phyloP scores from a whole-genome alignment of 306 rosid genomes.

The Begonia loranthoides region DNA sequence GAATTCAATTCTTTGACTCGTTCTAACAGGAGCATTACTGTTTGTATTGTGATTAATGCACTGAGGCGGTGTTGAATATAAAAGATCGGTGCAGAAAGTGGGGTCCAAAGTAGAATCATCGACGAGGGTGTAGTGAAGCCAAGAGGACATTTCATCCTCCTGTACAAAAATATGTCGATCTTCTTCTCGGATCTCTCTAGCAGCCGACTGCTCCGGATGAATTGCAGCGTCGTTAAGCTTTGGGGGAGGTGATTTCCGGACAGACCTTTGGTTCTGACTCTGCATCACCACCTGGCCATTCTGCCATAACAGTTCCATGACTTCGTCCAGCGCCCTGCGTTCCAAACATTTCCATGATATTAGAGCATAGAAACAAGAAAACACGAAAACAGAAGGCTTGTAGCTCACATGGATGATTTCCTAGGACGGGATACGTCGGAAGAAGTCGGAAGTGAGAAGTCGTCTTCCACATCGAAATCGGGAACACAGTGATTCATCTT shows the following conservation, averaged over 20 bases:
- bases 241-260: constrained; percentile 10
- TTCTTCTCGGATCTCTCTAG: constrained; percentile 24
- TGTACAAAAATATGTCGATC: constrained; percentile 40
- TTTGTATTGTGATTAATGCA: not conserved
- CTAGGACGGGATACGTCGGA: constrained; percentile 19
- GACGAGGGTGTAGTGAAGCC: constrained; percentile 56
- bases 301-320: constrained; percentile 77
- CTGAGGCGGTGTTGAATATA: constrained; percentile 15
- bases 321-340: constrained; percentile 48
- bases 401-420: constrained; percentile 33
- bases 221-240: constrained; percentile 12
- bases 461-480: constrained; percentile 44
- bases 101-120: constrained; percentile 43
- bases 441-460: constrained; percentile 21
- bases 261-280: constrained; percentile 47
- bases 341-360: not conserved
- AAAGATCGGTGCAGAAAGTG: constrained; percentile 37
- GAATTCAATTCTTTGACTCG: constrained; percentile 17
- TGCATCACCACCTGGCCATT: constrained; percentile 60
- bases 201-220: constrained; percentile 18
- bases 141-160: constrained; percentile 68
- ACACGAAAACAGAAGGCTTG: not conserved
- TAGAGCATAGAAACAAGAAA: not conserved
- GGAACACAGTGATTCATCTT: constrained; percentile 62
- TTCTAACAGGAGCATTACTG: constrained; percentile 6